Base-by-base conservation (phyloP, 495 filamentous ascomycete species). In the Cercophora scortea region DNA sequence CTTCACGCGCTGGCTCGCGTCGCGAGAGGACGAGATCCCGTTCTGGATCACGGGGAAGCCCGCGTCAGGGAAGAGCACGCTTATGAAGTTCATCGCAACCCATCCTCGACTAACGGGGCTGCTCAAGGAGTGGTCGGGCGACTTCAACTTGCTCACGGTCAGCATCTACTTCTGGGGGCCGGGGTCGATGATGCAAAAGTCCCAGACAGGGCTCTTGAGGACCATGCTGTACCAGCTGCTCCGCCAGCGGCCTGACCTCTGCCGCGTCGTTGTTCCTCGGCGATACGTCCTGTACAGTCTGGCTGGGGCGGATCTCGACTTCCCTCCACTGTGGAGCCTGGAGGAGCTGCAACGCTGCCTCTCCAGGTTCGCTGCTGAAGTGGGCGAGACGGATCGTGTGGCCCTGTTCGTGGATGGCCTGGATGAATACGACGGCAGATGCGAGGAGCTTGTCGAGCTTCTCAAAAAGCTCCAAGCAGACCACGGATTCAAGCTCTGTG, bases 41-140 rank as follows among this genome's bases (percentile, higher is more conserved):
- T 44, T 44, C 34, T 56, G 53, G 53, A 51, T 56, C 12, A 34
- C 34, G 12, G 53, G 53, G 6, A 56, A 56, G 34, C 48, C 53
- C 6, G 53, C 36, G 6, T 50, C 53, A 0, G 53, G 53, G 6
- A 56, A 56, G 12, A 50, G 45, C 8, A 56, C 53, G 3, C 15
- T 56, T 42, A 47, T 56, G 42, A 51, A 51, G 48, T 56, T 35
- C 35, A 34, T 56, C 12, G 7, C 43, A 1, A 38, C 40, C 4
- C 32, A 51, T 19, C 8, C 32, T 3, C 13, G 18, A 15, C 32
- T 40, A 8, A 5, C 17, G 11, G 9, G 18, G 6, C 19, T n/a
- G 5, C 49, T 56, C 4, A 16, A 51, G 17, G n/a, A 12, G 9
- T 56, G 53, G 53, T 42, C 43, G 33, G 16, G 19, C 13, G 46